Percentiles rank a stretch among this genome's conserved stretches.
Conservation (phyloP, 2,329 filamentous ascomycete species). For the Pleurostoma richardsiae region DNA sequence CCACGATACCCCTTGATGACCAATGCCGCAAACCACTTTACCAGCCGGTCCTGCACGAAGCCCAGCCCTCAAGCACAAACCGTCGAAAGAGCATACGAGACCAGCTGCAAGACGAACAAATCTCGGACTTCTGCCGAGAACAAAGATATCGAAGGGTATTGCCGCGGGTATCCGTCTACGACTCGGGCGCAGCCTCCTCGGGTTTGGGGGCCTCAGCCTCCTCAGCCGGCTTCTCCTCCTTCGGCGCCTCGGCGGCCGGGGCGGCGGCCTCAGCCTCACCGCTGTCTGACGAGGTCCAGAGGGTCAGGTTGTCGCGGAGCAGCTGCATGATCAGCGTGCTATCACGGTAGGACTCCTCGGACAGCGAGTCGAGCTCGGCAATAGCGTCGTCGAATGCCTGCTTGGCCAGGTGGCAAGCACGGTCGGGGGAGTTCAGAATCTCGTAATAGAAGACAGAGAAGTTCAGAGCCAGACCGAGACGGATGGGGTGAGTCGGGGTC, state of each 20-base stretch:
- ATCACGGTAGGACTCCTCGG: slow-evolving; percentile 97
- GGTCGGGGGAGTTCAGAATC: slow-evolving; percentile 97
- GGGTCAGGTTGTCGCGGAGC: slow-evolving; percentile 93
- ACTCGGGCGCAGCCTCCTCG: slow-evolving; percentile 39
- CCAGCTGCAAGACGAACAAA: slow-evolving; percentile 2
- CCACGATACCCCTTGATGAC: slow-evolving; percentile 24
- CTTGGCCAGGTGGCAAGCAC: slow-evolving; percentile 96
- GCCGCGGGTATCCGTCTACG: slow-evolving; percentile 34
- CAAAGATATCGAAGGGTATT: background rate
- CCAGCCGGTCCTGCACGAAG: background rate
- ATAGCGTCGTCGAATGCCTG: slow-evolving; percentile 95
- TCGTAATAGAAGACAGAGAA: slow-evolving; percentile 99
- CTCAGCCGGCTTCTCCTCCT: slow-evolving; percentile 57
- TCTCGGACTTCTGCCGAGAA: background rate
- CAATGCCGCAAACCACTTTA: slow-evolving; percentile 13
- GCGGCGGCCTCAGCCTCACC: slow-evolving; percentile 67
- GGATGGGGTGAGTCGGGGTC: slow-evolving; percentile 87
- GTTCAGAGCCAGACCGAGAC: slow-evolving; percentile 87
- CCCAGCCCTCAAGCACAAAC: background rate
- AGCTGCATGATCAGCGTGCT: slow-evolving; percentile 99
- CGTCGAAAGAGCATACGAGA: background rate
- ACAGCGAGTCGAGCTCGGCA: slow-evolving; percentile 93
- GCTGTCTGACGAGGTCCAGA: slow-evolving; percentile 94
- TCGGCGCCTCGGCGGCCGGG: slow-evolving; percentile 55
- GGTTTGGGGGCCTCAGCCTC: slow-evolving; percentile 42